Evolutionary conservation across 768 basidiomycete species (phyloP), one percentile per base, ranked within the genome.

Genomic region (Tephrocybe sp.): DNA sequence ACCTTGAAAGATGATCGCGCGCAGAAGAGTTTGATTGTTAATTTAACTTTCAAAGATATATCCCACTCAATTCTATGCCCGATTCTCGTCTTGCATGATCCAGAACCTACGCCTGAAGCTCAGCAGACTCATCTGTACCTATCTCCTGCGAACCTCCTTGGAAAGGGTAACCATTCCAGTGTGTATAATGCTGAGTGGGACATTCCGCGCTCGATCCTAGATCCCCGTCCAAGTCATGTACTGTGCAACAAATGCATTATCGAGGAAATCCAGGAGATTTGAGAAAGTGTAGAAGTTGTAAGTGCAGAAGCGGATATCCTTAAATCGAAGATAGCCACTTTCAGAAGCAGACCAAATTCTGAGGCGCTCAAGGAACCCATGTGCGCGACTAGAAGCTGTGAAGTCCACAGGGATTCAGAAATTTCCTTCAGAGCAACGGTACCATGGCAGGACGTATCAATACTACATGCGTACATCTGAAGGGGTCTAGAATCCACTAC

Each of bases 51-150:
- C 26, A 7, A 26, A 3, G 26, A 26, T 26, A 7, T 7, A 3
- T 26, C 26, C n/a, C n/a, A n/a, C n/a, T n/a, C n/a, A n/a, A n/a
- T n/a, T 26, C 43, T 36, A 42, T 55, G 14, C 62, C 60, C 47
- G 39, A 46, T 71, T 41, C 69, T 57, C 38, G 61, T 70, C 11
- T 34, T 64, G 0, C 60, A 64, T 42, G 64, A 62, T 16, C 62
- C 65, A 20, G 60, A 51, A 16, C 62, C 65, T 0, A 55, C 50
- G 1, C 54, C 26, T 20, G 4, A 17, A 0, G 12, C 34, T 32
- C 23, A 62, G 17, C 74, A 72, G 43, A 76, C 74, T 1, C 79
- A 83, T 57, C 65, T 83, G n/a, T 78, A 81, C 46, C 53, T 85
- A 44, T 71, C 71, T 1, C 70, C 72, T 0, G 32, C 36, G 0